Percentiles rank a stretch among this genome's conserved stretches.
Evolutionary conservation across 176 grass and related monocot species (phyloP).

Genomic region (Thalia dealbata): DNA sequence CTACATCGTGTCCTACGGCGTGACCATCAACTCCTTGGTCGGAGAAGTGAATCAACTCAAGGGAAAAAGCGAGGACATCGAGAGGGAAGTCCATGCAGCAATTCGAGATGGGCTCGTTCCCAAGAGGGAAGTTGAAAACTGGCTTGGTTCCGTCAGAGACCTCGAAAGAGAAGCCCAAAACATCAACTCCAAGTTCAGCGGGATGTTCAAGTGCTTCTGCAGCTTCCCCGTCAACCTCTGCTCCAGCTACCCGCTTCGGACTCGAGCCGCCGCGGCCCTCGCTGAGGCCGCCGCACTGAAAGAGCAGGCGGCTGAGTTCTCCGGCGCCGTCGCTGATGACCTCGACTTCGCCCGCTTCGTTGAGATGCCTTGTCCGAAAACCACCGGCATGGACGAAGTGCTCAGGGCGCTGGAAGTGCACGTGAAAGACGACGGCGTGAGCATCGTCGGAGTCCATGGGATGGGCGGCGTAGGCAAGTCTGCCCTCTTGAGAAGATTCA

Average conservation of each 20-base stretch:
- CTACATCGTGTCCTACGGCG: not conserved
- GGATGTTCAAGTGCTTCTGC: not conserved
- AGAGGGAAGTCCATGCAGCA: not conserved
- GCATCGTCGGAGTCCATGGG: constrained; percentile 64
- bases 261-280: not conserved
- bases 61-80: not conserved
- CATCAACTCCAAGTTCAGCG: not conserved
- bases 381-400: constrained; percentile 40
- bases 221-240: not conserved
- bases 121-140: not conserved
- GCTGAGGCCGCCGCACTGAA: not conserved
- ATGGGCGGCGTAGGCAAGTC: constrained; percentile 88
- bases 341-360: constrained; percentile 35
- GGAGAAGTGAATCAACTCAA: not conserved
- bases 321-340: not conserved
- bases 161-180: not conserved
- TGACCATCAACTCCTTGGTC: not conserved
- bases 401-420: constrained; percentile 34
- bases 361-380: constrained; percentile 58
- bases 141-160: not conserved
- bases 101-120: not conserved
- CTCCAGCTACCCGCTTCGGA: not conserved
- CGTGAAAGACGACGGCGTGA: constrained; percentile 30
- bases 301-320: not conserved
- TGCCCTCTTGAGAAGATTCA: constrained; percentile 63